Percentiles rank a stretch among this genome's conserved stretches.
Evolutionary conservation across 2,329 filamentous ascomycete genomes (phyloP).

Genomic region (Cercospora zeina): DNA sequence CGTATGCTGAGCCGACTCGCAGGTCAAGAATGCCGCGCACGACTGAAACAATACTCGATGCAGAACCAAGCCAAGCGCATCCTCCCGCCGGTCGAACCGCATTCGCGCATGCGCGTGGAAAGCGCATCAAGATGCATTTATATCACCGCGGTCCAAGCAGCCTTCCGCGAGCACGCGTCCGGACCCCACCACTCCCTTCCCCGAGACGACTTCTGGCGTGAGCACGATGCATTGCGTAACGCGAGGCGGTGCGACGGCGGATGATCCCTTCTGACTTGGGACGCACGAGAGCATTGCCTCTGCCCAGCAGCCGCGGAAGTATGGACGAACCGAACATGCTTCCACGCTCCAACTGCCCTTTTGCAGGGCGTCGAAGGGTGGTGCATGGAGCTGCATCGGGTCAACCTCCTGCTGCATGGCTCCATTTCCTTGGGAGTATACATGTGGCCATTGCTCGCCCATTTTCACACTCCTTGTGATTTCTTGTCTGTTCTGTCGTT

Average conservation of each 20-base stretch:
- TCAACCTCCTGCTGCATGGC: slow-evolving; percentile 9
- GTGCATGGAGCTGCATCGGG: slow-evolving; percentile 4
- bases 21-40: not conserved
- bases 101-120: not conserved
- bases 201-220: not conserved
- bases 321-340: slow-evolving; percentile 11
- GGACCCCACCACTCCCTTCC: not conserved
- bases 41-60: not conserved
- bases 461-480: not conserved
- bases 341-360: slow-evolving; percentile 11
- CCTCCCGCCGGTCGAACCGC: slow-evolving; percentile 3
- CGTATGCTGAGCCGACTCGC: not conserved
- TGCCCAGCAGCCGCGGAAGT: not conserved
- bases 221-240: slow-evolving; percentile 11
- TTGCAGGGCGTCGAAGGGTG: slow-evolving; percentile 13
- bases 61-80: not conserved
- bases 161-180: not conserved
- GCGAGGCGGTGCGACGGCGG: not conserved
- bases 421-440: slow-evolving; percentile 2
- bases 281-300: not conserved
- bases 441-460: slow-evolving; percentile 7
- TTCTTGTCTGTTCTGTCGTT: slow-evolving; percentile 10
- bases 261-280: slow-evolving; percentile 5
- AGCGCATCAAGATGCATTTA: slow-evolving; percentile 2
- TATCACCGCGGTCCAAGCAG: not conserved